Evolutionary conservation across 768 basidiomycete species (phyloP), one percentile per base, ranked within the genome.

Genomic region (Boletus sp.): DNA sequence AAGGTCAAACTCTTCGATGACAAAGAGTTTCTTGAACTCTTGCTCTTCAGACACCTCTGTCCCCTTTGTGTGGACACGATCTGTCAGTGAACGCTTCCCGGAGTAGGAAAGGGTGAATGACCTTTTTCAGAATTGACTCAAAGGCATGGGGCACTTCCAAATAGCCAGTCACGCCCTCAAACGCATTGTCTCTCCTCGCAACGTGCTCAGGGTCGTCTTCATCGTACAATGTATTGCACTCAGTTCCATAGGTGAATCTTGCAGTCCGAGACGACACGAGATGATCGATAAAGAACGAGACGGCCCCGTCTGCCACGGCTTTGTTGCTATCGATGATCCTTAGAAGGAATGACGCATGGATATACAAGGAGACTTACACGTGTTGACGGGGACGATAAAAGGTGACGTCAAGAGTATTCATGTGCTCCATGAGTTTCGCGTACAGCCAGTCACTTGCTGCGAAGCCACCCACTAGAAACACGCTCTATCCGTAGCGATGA

Each of bases 251-350:
- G 2, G 59, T 61, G 24, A 56, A 60, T 28, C 59, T 56, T 20
- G 59, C 59, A 3, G 49, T 6, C 4, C 59, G 59, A 32, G 53
- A 56, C 7, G 59, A 47, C 8, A 60, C 59, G n/a, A 60, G 48
- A 47, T 56, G 52, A 12, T 60, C 59, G 6, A 60, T 32, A 15
- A 50, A 50, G 49, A 32, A 60, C 15, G 59, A 60, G 28, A 60
- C 45, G n/a, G 59, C 59, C 7, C 59, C 59, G 11, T 60, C 59
- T n/a, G 59, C 59, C 14, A 60, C 59, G 8, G 59, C 59, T 35
- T 56, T 60, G 35, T 60, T 60, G n/a, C 59, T 60, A 47, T 17
- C 5, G 24, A 12, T 1, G 30, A 37, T 39, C 30, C 10, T 61
- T 30, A 14, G n/a, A 15, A 7, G 11, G 33, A 1, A n/a, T 12